Conservation (phyloP, 2,329 filamentous ascomycete species). For the Coniosporium tulheliwenetii region DNA sequence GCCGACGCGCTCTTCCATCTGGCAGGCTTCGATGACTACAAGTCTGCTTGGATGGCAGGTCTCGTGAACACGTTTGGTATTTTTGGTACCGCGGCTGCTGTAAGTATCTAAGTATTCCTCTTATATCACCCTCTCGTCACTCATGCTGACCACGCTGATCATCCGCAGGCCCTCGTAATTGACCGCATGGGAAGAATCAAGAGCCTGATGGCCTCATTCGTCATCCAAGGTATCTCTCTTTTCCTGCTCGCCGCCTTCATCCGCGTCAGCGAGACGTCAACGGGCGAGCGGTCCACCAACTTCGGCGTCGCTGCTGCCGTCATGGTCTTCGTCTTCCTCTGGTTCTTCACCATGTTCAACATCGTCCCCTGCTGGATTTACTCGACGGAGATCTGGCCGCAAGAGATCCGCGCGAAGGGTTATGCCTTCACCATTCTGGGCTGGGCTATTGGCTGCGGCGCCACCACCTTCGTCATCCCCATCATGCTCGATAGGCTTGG, state of each 20-base stretch:
- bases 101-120: no score
- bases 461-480: constrained; percentile 3
- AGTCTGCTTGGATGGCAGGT: constrained; percentile 9
- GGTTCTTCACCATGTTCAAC: constrained; percentile 18
- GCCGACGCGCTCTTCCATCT: constrained; percentile 9
- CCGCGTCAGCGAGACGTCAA: constrained; percentile 8
- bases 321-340: constrained; percentile 13
- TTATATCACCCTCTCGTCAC: no score
- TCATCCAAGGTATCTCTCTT: constrained; percentile 13
- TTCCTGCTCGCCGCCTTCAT: constrained; percentile 18
- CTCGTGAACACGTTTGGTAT: constrained; percentile 11
- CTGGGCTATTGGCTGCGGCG: constrained; percentile 5
- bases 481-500: constrained; percentile 3
- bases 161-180: constrained; percentile 7
- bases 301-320: constrained; percentile 9
- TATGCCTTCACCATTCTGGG: constrained; percentile 4
- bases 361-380: constrained; percentile 19
- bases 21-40: constrained; percentile 10
- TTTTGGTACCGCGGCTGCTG: constrained; percentile 10
- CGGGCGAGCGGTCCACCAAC: constrained; percentile 4
- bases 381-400: constrained; percentile 6
- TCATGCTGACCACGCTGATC: no score
- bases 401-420: constrained; percentile 4
- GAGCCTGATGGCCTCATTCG: constrained; percentile 13
- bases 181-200: constrained; percentile 8